A percentile compares a stretch with the other conserved stretches of the same genome.
These are phyloP conservation scores for Liquidambar formosana DNA, from an alignment of 164 flowering plant species.

Conservation along the genomic window DNA sequence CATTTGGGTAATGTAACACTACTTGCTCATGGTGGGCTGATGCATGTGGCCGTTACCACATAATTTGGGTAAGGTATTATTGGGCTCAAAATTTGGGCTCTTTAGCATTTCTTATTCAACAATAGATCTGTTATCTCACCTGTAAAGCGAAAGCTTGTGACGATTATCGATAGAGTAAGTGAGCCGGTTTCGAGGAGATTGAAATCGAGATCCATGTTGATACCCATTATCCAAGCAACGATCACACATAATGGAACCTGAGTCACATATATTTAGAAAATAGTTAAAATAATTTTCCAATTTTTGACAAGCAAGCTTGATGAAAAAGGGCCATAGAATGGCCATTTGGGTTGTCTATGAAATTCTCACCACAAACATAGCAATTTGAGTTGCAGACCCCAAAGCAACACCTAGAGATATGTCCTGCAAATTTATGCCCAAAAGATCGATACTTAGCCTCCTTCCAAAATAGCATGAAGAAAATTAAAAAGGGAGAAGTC, in stretches of 20 bases:
- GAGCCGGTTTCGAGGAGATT: constrained; percentile 68
- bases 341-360: neutral
- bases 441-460: too few species aligned
- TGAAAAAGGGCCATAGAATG: neutral
- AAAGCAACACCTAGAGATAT: constrained; percentile 85
- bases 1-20: too few species aligned
- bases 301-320: too few species aligned
- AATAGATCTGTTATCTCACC: constrained; percentile 39
- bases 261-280: neutral
- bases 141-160: constrained; percentile 66
- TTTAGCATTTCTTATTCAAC: too few species aligned
- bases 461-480: too few species aligned
- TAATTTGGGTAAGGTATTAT: too few species aligned
- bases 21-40: too few species aligned
- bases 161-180: constrained; percentile 63
- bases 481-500: too few species aligned
- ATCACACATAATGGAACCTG: constrained; percentile 80
- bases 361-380: constrained; percentile 84
- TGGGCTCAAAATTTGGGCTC: too few species aligned
- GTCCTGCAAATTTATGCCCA: constrained; percentile 58
- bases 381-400: constrained; percentile 92
- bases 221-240: constrained; percentile 76
- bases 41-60: too few species aligned
- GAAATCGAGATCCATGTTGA: constrained; percentile 74
- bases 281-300: neutral